phyloP scores from a whole-genome alignment of 129 eudicot species.

The Dittrichia graveolens region DNA sequence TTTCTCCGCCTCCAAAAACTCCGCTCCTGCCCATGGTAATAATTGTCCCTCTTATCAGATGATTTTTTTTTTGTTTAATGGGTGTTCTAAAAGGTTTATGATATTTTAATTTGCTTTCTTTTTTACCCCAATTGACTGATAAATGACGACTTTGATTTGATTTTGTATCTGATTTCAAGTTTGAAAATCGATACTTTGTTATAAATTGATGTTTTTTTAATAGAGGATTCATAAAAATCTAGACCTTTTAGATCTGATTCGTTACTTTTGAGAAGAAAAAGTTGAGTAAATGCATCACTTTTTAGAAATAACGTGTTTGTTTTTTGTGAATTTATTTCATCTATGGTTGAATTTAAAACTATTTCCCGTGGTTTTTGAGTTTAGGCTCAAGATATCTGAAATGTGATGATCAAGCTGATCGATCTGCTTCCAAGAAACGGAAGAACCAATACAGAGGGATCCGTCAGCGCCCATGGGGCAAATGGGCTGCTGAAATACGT shows the following conservation, averaged over 20 bases:
- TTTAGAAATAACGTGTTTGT: not conserved
- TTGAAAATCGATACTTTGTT: too few species aligned
- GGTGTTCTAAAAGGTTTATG: not conserved
- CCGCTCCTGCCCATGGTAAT: slow-evolving; percentile 37
- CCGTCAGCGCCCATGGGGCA: slow-evolving; percentile 98
- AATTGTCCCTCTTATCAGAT: not conserved
- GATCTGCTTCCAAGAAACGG: slow-evolving; percentile 72
- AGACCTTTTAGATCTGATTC: not conserved
- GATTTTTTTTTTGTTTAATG: not conserved
- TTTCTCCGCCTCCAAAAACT: slow-evolving; percentile 49
- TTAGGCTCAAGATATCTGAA: slow-evolving; percentile 46
- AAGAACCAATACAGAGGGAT: slow-evolving; percentile 87
- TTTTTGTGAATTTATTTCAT: too few species aligned
- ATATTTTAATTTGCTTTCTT: not conserved
- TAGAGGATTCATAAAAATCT: too few species aligned
- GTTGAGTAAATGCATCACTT: not conserved
- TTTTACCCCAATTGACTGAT: not conserved
- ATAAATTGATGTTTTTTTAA: too few species aligned
- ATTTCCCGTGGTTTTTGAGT: not conserved
- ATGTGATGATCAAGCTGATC: slow-evolving; percentile 54
- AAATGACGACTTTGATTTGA: too few species aligned
- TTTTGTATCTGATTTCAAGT: too few species aligned
- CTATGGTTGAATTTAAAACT: too few species aligned
- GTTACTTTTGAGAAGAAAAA: not conserved
- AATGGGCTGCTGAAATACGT: slow-evolving; percentile 99